A percentile compares a stretch with the other conserved stretches of the same genome.
Evolutionary conservation across 768 basidiomycete species (phyloP).

Genomic region (Amanita rimosa): DNA sequence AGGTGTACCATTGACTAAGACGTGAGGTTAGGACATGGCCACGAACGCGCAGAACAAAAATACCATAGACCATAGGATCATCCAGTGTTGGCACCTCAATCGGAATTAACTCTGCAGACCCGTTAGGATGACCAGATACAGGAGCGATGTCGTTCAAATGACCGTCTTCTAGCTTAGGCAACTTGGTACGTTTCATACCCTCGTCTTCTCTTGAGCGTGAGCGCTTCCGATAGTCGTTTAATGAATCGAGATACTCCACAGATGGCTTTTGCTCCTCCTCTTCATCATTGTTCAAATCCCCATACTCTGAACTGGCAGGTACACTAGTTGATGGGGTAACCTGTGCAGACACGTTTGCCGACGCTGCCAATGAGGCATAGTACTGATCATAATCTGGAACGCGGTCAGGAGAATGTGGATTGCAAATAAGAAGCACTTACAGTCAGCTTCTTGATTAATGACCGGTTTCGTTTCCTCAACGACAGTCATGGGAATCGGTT

Average conservation of each 20-base stretch:
- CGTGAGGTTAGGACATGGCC: background rate
- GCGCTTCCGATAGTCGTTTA: conserved; percentile 67
- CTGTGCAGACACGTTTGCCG: conserved; percentile 37
- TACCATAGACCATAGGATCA: conserved; percentile 64
- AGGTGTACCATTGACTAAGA: conserved; percentile 60
- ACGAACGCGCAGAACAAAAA: conserved; percentile 12
- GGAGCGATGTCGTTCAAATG: conserved; percentile 13
- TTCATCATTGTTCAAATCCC: conserved; percentile 43
- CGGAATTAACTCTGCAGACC: conserved; percentile 11
- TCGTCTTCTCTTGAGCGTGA: conserved; percentile 58
- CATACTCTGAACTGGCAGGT: conserved; percentile 32
- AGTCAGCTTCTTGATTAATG: conserved; percentile 49
- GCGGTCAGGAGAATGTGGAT: background rate
- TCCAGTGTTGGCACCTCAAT: conserved; percentile 22
- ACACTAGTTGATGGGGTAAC: conserved; percentile 51
- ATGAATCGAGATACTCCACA: conserved; percentile 52
- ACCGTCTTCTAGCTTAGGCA: conserved; percentile 25
- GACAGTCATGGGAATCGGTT: conserved; percentile 7
- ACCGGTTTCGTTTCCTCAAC: conserved; percentile 28
- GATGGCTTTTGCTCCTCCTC: conserved; percentile 64
- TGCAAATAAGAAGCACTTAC: conserved; percentile 28
- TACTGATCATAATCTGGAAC: conserved; percentile 67
- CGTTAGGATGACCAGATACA: conserved; percentile 9
- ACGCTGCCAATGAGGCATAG: conserved; percentile 67
- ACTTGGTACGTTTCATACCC: conserved; percentile 30